Evolutionary conservation across 2,329 filamentous ascomycete genomes (phyloP).

Genomic region (Colletotrichum scovillei): DNA sequence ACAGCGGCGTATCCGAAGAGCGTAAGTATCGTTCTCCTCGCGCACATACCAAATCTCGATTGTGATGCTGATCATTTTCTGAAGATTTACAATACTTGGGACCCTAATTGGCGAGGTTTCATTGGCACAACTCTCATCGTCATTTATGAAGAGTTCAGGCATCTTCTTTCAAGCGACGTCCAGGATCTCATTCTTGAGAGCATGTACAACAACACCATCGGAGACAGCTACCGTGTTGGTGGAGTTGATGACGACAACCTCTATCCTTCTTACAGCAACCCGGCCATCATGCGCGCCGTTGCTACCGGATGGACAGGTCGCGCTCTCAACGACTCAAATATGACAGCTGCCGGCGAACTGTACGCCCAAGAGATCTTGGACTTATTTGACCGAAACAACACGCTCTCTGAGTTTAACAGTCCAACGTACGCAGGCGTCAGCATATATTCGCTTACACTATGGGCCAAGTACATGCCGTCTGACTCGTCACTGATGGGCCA

Average conservation of each 20-base stretch:
- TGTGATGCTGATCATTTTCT: neutral
- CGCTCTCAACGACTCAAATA: constrained; percentile 64
- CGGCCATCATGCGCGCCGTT: constrained; percentile 70
- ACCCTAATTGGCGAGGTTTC: constrained; percentile 74
- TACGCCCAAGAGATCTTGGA: constrained; percentile 67
- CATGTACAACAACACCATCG: constrained; percentile 64
- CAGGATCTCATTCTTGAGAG: constrained; percentile 61
- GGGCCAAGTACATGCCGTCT: constrained; percentile 67
- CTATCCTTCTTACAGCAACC: constrained; percentile 55
- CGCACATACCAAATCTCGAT: neutral
- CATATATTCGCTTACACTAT: constrained; percentile 66
- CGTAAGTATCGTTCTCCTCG: neutral
- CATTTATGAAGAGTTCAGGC: constrained; percentile 66
- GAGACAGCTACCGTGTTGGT: constrained; percentile 71
- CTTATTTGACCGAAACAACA: constrained; percentile 65
- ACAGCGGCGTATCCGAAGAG: constrained; percentile 56
- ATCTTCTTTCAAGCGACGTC: constrained; percentile 51
- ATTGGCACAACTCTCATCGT: constrained; percentile 69
- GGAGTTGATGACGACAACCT: constrained; percentile 46
- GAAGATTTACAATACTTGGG: constrained; percentile 66
- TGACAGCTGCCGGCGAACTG: constrained; percentile 67
- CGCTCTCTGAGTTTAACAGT: constrained; percentile 52
- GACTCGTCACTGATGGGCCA: constrained; percentile 61
- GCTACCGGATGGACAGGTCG: constrained; percentile 68
- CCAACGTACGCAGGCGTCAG: constrained; percentile 72